phyloP scores from a whole-genome alignment of 169 alveolate species.

The Amoebophrya sp. region DNA sequence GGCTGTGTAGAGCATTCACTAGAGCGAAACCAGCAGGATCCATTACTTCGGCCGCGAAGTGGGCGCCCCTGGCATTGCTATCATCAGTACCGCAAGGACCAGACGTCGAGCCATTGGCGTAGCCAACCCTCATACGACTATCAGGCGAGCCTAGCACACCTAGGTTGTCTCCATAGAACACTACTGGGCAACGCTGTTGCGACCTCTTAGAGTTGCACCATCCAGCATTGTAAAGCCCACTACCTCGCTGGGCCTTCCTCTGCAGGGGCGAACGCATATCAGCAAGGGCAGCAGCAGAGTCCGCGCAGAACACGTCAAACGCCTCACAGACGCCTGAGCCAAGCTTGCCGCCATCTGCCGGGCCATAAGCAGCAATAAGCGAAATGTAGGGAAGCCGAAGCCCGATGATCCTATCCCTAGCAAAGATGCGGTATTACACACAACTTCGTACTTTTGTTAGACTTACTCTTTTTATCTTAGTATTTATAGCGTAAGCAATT shows the following conservation, averaged over 20 bases:
- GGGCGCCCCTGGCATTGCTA: background rate
- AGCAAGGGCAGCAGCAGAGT: background rate
- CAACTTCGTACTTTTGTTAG: no score
- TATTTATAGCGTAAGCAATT: no score
- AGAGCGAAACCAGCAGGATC: background rate
- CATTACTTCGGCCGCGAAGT: background rate
- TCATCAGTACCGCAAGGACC: background rate
- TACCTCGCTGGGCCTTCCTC: background rate
- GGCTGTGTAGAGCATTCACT: background rate
- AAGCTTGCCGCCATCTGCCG: background rate
- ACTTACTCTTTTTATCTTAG: no score
- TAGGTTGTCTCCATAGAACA: background rate
- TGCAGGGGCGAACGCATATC: background rate
- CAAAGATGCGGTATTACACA: no score
- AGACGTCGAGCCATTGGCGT: background rate
- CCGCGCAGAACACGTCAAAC: background rate
- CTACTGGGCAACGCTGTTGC: background rate
- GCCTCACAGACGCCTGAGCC: background rate
- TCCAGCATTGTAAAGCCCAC: background rate
- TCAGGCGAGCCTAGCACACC: background rate
- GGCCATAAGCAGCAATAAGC: background rate
- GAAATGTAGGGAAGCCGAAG: background rate
- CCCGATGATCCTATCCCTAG: background rate
- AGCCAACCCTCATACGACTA: background rate
- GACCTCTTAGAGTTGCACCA: background rate